Evolutionary conservation across 2,329 filamentous ascomycete genomes (phyloP).

Genomic region (Albifimbria verrucaria): DNA sequence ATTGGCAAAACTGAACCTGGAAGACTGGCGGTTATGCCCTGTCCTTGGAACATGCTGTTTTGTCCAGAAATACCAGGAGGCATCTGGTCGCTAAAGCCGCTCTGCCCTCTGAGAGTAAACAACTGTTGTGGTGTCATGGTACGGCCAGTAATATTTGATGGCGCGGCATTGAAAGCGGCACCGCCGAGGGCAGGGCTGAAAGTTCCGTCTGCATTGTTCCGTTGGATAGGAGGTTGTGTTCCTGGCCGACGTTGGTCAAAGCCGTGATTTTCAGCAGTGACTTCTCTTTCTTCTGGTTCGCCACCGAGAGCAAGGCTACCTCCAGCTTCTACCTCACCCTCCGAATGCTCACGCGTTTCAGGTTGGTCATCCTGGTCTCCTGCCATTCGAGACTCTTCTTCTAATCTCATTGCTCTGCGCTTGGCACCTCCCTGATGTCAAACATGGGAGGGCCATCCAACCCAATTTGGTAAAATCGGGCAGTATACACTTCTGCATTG

Average conservation of each 20-base stretch:
- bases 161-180: slow-evolving; percentile 37
- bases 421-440: slow-evolving; percentile 80
- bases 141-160: slow-evolving; percentile 57
- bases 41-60: slow-evolving; percentile 47
- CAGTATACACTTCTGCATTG: slow-evolving; percentile 34
- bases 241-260: slow-evolving; percentile 61
- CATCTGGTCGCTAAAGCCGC: slow-evolving; percentile 57
- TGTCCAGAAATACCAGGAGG: slow-evolving; percentile 53
- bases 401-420: slow-evolving; percentile 72
- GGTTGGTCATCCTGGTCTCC: slow-evolving; percentile 46
- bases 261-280: slow-evolving; percentile 44
- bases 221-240: slow-evolving; percentile 75
- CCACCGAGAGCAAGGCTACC: slow-evolving; percentile 85
- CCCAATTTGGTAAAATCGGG: slow-evolving; percentile 13
- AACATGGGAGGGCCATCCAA: slow-evolving; percentile 77
- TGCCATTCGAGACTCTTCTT: slow-evolving; percentile 54
- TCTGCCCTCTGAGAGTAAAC: slow-evolving; percentile 57
- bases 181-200: slow-evolving; percentile 50
- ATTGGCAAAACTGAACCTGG: slow-evolving; percentile 83
- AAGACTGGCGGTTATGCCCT: slow-evolving; percentile 80
- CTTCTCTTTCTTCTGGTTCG: slow-evolving; percentile 80
- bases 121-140: slow-evolving; percentile 80
- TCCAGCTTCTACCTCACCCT: slow-evolving; percentile 77
- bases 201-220: slow-evolving; percentile 49
- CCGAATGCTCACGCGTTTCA: slow-evolving; percentile 47